Evolutionary conservation across 192 early-diverging fungal species (phyloP), one percentile per base, ranked within the genome.

Genomic region (Chytriomyces hyalinus): DNA sequence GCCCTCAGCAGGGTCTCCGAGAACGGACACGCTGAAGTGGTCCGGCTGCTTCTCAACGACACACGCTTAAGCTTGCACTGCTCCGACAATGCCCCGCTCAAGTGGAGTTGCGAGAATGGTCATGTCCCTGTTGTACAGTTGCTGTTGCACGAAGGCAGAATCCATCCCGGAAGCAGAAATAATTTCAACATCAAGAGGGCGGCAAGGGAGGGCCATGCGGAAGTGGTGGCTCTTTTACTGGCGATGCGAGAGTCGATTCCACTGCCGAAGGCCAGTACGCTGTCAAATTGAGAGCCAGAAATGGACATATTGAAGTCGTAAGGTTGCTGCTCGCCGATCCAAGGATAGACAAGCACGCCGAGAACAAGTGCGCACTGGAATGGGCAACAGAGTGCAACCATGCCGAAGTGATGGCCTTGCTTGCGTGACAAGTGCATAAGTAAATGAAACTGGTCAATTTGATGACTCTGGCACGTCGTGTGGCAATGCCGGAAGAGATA

Each of bases 11-110:
- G 57, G 28, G 70, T 77, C 6, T 48, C 49, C 6, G 47, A 49
- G 53, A 67, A 69, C 67, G 81, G 81, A n/a, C 81, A 82, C 60
- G 53, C 51, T 5, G 49, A 66, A 1, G 63, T 53, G n/a, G 65
- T 79, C 6, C 64, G 62, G 8, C 44, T 17, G 22, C 72, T 79
- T n/a, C 72, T 79, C 46, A 13, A 36, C 5, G 78, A 79, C 45
- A 61, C 62, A 6, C 66, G 69, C 15, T 2, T 69, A 43, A 70
- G 65, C 45, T 48, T 53, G 45, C 9, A 44, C 8, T 43, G n/a
- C 5, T 20, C 17, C 57, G 7, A 20, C 20, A 48, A 65, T 49
- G 67, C 62, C 51, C 51, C 68, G 1, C 13, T 77, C 26, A 49
- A 59, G 5, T 61, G 61, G 22, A 59, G 73, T 3, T 74, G 22